Conservation (phyloP, 2,329 filamentous ascomycete species). For the Aureobasidium subglaciale region DNA sequence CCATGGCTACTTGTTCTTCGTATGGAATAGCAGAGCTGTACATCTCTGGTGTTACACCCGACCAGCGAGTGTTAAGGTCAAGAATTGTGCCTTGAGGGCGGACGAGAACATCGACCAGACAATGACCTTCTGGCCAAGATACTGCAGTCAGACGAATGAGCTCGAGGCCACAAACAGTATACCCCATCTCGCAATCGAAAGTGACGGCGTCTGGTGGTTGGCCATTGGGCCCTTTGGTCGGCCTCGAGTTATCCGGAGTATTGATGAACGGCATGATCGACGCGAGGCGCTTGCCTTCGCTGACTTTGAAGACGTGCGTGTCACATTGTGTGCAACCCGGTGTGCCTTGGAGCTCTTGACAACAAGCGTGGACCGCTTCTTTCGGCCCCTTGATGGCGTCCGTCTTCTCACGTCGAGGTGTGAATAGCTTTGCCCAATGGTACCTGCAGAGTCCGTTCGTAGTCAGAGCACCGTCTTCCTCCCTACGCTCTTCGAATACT, state of each 20-base stretch:
- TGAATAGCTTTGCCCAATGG: conserved; percentile 67
- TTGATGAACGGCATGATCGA: conserved; percentile 69
- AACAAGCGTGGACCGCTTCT: conserved; percentile 68
- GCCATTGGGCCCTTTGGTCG: conserved; percentile 30
- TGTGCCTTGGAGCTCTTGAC: conserved; percentile 65
- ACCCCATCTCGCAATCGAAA: conserved; percentile 98
- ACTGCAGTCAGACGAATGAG: conserved; percentile 84
- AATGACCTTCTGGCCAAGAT: conserved; percentile 71
- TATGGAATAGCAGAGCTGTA: conserved; percentile 61
- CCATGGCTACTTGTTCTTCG: conserved; percentile 19
- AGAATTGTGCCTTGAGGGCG: conserved; percentile 75
- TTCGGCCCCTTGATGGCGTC: conserved; percentile 50
- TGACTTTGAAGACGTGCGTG: conserved; percentile 83
- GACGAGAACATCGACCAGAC: conserved; percentile 77
- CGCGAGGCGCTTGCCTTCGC: conserved; percentile 67
- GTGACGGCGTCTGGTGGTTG: conserved; percentile 55
- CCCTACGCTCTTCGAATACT: conserved; percentile 78
- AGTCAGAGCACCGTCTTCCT: conserved; percentile 66
- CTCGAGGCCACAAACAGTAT: conserved; percentile 81
- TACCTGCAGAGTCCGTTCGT: conserved; percentile 72
- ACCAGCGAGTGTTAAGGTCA: conserved; percentile 88
- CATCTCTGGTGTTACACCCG: conserved; percentile 74
- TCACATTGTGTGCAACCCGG: conserved; percentile 66
- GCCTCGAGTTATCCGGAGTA: conserved; percentile 61
- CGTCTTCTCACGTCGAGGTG: conserved; percentile 48